Base-by-base conservation (phyloP, 169 alveolate genomes). In the Plasmodium inui region DNA sequence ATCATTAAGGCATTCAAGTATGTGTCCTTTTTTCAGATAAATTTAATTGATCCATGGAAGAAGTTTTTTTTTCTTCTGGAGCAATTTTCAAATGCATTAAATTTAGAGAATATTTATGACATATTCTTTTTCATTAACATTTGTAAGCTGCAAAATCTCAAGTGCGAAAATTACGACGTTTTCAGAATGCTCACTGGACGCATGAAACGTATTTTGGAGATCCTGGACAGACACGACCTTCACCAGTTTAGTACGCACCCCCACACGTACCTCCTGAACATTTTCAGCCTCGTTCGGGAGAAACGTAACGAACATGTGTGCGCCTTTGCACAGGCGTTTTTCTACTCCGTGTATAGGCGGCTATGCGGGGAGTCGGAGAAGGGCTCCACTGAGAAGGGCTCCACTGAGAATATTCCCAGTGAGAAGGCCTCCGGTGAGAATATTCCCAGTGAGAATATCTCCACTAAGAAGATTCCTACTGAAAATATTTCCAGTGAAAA, bases 141-240 rank as follows among this genome's bases (percentile, higher is more conserved):
- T 5, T 41, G 88, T 0, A 86, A 86, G 7, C 17, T 86, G 41
- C 57, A 78, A 10, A 86, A 86, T 50, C 22, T 86, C 9, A 86
- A 86, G 67, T 26, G 57, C 67, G 88, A 86, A 74, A 78, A 86
- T 86, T 86, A 86, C 44, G 88, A 86, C 80, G 88, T 86, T 1
- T n/a, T 76, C 5, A 44, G 67, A 76, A 41, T 86, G 22, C 80
- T 86, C 41, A 86, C 82, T 19, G 44, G n/a, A 6, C 34, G 93
- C 4, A 76, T 86, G 93, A 50, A 55, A n/a, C 44, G 67, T 2
- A 86, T 86, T 10, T 1, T 86, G 6, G 72, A 86, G 12, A 32
- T 28, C 14, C 44, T 86, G n/a, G 57, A 4, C 46, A 53, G 55
- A 19, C 37, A 55, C 30, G 83, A 86, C 19, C 37, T 86, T 6